A percentile compares a stretch with the other conserved stretches of the same genome.
phyloP scores from a whole-genome alignment of 345 rosid genomes.

The Melaleuca alternifolia region DNA sequence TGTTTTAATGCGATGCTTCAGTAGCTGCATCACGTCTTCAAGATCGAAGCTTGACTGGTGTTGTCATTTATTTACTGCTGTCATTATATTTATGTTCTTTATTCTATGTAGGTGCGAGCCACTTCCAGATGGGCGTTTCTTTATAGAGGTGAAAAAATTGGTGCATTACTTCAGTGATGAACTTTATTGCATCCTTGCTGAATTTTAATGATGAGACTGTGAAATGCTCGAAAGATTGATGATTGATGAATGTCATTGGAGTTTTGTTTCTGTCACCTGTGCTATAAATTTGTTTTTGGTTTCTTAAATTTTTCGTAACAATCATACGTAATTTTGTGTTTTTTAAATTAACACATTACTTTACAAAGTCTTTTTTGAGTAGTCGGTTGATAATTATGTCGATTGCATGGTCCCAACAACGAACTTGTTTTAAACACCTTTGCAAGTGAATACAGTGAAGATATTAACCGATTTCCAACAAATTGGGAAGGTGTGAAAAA shows the following conservation, averaged over 20 bases:
- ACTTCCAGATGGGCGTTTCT: conserved; percentile 85
- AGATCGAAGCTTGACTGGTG: not conserved
- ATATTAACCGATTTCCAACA: not conserved
- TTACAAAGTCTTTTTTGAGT: not conserved
- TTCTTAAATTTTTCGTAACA: not conserved
- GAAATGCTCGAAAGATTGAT: not conserved
- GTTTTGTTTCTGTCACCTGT: not conserved
- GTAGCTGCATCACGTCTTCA: not conserved
- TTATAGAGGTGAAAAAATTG: conserved; percentile 52
- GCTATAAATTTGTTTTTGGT: not conserved
- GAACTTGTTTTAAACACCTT: not conserved
- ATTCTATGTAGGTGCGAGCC: conserved; percentile 70
- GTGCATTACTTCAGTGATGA: not conserved
- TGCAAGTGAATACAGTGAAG: not conserved
- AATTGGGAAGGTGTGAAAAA: not conserved
- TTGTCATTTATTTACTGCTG: not conserved
- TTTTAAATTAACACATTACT: not conserved
- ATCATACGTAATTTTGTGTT: not conserved
- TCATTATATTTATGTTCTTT: conserved; percentile 1
- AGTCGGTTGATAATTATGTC: not conserved
- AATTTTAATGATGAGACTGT: not conserved
- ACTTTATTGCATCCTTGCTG: not conserved
- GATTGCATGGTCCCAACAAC: not conserved
- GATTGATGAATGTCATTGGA: not conserved
- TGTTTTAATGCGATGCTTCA: not conserved